A percentile compares a stretch with the other conserved stretches of the same genome.
phyloP scores from a whole-genome alignment of 2,329 filamentous ascomycete genomes.

The Penicillium sp. region DNA sequence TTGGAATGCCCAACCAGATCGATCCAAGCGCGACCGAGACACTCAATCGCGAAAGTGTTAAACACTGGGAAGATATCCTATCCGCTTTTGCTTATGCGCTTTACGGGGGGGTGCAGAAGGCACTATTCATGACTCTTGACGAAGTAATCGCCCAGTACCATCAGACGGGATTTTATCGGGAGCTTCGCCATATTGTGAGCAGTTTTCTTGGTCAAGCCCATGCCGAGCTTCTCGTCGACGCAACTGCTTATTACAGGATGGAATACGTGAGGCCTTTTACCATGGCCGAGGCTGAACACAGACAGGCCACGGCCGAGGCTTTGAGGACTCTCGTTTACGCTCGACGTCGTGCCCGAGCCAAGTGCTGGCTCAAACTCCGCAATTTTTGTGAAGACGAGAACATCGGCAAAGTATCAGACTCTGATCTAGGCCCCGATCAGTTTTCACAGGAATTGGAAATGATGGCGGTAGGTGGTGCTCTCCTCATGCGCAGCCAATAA shows the following conservation, averaged over 20 bases:
- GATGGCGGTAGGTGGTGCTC: conserved; percentile 41
- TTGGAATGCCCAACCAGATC: conserved; percentile 59
- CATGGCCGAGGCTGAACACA: conserved; percentile 36
- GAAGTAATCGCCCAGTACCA: conserved; percentile 33
- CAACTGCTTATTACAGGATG: conserved; percentile 51
- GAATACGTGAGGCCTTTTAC: conserved; percentile 59
- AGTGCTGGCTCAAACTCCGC: conserved; percentile 12
- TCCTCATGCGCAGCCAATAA: too few relatives aligned
- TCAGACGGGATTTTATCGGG: conserved; percentile 36
- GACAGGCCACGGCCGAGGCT: conserved; percentile 18
- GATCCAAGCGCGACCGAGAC: conserved; percentile 60
- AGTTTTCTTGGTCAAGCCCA: conserved; percentile 48
- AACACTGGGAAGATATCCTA: conserved; percentile 58
- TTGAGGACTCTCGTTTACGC: conserved; percentile 10
- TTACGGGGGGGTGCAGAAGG: conserved; percentile 29
- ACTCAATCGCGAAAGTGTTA: conserved; percentile 57
- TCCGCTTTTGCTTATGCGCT: conserved; percentile 38
- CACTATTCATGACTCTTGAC: conserved; percentile 49
- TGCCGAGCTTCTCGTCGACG: conserved; percentile 42
- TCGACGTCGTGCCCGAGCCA: conserved; percentile 22
- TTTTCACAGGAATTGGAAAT: conserved; percentile 41
- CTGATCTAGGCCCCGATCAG: conserved; percentile 32
- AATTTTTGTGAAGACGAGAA: conserved; percentile 16
- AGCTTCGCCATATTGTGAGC: conserved; percentile 43
- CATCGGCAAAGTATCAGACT: conserved; percentile 20